These are phyloP conservation scores for Cutaneotrichosporon sp. DNA, from an alignment of 1,284 basidiomycete genomes.

Conservation along the genomic window DNA sequence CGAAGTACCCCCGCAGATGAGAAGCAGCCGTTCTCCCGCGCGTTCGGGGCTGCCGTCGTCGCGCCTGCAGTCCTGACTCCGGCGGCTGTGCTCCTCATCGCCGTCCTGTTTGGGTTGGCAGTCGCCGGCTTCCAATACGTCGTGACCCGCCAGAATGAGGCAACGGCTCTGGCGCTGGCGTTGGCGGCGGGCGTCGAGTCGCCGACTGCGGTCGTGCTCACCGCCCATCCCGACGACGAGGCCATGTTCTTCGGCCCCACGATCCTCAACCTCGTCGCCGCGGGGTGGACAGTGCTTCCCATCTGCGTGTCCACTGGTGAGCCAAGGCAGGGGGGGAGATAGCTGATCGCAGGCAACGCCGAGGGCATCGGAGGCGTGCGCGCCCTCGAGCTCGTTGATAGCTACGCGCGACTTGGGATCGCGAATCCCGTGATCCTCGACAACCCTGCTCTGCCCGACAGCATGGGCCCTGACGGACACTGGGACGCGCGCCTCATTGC, in stretches of 20 bases:
- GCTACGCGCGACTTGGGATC: constrained; percentile 69
- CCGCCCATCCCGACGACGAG: constrained; percentile 58
- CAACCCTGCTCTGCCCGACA: constrained; percentile 58
- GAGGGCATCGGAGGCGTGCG: constrained; percentile 70
- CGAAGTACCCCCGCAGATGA: neutral
- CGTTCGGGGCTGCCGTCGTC: neutral
- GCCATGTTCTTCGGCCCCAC: constrained; percentile 66
- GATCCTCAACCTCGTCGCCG: constrained; percentile 29
- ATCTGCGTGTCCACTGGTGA: constrained; percentile 50
- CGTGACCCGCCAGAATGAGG: constrained; percentile 1
- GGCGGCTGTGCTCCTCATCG: neutral
- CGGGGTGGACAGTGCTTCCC: constrained; percentile 42
- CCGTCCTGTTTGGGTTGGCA: neutral
- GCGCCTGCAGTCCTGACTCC: neutral
- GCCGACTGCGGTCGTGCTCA: constrained; percentile 48
- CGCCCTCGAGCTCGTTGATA: constrained; percentile 60
- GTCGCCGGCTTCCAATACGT: constrained; percentile 8
- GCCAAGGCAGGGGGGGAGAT: constrained; percentile 3
- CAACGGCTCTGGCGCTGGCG: neutral
- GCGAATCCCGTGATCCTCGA: constrained; percentile 59
- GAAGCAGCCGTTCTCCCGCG: neutral
- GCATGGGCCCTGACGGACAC: constrained; percentile 51
- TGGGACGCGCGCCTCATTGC: constrained; percentile 68
- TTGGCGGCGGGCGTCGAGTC: neutral
- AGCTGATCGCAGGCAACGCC: constrained; percentile 57